Evolutionary conservation across 192 early-diverging fungal species (phyloP).

Genomic region (Coemansia sp.): DNA sequence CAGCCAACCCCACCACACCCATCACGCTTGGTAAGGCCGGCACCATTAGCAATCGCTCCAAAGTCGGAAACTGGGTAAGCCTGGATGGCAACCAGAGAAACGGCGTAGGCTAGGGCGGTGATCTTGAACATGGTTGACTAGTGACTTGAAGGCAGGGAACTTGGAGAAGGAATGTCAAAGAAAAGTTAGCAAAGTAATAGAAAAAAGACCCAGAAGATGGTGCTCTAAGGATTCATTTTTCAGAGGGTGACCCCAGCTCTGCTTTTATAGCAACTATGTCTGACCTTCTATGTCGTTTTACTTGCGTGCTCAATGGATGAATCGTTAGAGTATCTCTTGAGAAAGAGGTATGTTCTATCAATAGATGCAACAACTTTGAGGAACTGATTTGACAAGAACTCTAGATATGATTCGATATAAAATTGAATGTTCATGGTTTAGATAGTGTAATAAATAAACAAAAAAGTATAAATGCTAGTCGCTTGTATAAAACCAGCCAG

Average conservation of each 20-base stretch:
- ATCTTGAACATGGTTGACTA: conserved; percentile 34
- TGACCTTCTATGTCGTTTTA: no score
- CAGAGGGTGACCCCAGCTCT: not conserved
- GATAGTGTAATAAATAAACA: no score
- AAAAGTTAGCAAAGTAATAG: conserved; percentile 2
- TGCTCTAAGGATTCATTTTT: conserved; percentile 28
- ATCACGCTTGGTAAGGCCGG: conserved; percentile 10
- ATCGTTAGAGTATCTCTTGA: no score
- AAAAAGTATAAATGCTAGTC: no score
- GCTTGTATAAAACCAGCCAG: no score
- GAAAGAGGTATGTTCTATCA: conserved; percentile 9
- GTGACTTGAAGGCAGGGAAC: not conserved
- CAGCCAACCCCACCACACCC: conserved; percentile 19
- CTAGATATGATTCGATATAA: not conserved
- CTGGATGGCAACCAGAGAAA: conserved; percentile 19
- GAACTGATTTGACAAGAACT: not conserved
- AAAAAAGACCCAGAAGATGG: conserved; percentile 35
- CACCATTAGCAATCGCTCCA: not conserved
- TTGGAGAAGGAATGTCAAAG: not conserved
- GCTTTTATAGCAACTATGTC: conserved; percentile 29
- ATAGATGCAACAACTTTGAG: conserved; percentile 1
- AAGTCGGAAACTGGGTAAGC: conserved; percentile 11
- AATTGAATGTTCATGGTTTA: no score
- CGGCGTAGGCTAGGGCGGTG: conserved; percentile 8
- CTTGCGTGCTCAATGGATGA: no score